Evolutionary conservation across 257 asterid genomes (phyloP).

Genomic region (Thymus mandschuricus): DNA sequence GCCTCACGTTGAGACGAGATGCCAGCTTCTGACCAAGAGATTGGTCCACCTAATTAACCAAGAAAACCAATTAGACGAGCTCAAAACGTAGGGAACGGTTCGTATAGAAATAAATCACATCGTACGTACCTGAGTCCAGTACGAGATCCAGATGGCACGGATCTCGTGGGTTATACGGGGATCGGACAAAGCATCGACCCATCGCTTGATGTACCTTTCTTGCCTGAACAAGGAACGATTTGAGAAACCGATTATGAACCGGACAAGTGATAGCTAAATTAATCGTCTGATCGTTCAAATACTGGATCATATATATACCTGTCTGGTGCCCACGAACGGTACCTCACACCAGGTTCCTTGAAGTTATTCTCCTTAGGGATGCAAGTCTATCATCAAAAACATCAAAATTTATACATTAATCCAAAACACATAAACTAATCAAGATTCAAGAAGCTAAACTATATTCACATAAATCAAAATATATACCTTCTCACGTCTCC

Average conservation of each 20-base stretch:
- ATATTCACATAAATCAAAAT: not conserved
- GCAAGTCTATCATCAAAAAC: constrained; percentile 35
- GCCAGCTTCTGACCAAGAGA: constrained; percentile 78
- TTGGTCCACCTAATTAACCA: constrained; percentile 57
- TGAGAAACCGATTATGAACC: too few relatives aligned
- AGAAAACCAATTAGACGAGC: not conserved
- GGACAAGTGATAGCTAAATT: too few relatives aligned
- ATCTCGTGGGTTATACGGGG: constrained; percentile 70
- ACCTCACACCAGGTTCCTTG: constrained; percentile 65
- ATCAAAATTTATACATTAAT: not conserved
- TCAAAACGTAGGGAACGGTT: too few relatives aligned
- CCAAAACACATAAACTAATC: not conserved
- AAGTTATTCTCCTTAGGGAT: constrained; percentile 70
- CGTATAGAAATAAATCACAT: not conserved
- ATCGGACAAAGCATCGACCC: constrained; percentile 58
- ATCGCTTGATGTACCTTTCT: constrained; percentile 51
- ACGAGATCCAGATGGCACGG: constrained; percentile 64
- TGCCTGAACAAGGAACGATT: constrained; percentile 43
- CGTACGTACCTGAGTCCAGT: constrained; percentile 52
- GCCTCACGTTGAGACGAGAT: constrained; percentile 64
- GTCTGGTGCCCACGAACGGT: constrained; percentile 60
- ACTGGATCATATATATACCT: constrained; percentile 36
- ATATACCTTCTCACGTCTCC: constrained; percentile 61
- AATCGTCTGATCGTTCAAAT: not conserved
- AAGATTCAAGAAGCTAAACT: not conserved